Conservation (phyloP, 78 protist genomes). For the slime mould (Dictyostelium discoideum) region DNA sequence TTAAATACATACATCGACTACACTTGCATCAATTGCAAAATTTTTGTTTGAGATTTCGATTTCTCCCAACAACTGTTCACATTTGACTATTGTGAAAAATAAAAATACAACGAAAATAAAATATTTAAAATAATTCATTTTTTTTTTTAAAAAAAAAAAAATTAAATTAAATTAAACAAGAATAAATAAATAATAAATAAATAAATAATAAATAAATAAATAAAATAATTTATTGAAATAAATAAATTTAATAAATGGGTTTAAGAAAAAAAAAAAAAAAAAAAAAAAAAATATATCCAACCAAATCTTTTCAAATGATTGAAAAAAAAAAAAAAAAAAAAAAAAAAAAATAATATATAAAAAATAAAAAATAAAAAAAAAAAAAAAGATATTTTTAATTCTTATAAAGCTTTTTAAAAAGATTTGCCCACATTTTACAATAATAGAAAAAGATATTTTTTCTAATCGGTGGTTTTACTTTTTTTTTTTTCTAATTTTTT, state of each 20-base stretch:
- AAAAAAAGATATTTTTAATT: background rate
- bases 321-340: too few relatives aligned
- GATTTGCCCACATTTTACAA: background rate
- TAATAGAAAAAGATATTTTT: background rate
- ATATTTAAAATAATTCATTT: background rate
- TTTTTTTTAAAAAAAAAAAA: background rate
- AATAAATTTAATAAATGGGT: too few relatives aligned
- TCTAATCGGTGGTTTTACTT: background rate
- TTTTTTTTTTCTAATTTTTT: too few relatives aligned
- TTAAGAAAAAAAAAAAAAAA: too few relatives aligned
- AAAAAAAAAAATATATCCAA: background rate
- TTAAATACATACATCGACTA: background rate
- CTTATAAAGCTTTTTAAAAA: background rate
- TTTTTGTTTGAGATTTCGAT: background rate
- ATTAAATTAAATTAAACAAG: background rate
- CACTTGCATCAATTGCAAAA: constrained; percentile 13
- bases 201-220: too few relatives aligned
- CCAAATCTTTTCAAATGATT: too few relatives aligned
- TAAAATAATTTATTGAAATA: too few relatives aligned
- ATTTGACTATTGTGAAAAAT: background rate
- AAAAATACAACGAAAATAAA: background rate
- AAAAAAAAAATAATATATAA: too few relatives aligned
- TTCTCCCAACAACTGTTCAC: background rate
- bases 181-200: too few relatives aligned
- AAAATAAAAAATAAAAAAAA: too few relatives aligned